phyloP scores from a whole-genome alignment of 805 yeast genomes.

The Candida khao-thaluensis region DNA sequence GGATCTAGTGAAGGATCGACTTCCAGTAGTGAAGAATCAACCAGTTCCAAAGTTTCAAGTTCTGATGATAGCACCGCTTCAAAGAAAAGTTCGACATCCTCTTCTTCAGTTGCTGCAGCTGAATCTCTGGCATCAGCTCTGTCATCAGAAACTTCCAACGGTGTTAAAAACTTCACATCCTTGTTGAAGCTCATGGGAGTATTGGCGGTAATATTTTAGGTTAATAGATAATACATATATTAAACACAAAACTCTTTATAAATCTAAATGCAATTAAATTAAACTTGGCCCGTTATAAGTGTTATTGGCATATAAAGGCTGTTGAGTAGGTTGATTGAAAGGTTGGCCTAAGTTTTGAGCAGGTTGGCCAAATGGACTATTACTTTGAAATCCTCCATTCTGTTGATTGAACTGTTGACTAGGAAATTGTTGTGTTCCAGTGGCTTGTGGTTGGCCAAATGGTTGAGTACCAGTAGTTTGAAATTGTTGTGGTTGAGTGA shows the following conservation, averaged over 20 bases:
- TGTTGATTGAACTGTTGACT: conserved; percentile 8
- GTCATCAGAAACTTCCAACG: neutral
- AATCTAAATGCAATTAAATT: conserved; percentile 13
- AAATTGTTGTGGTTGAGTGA: neutral
- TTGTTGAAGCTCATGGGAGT: neutral
- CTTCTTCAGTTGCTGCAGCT: too few relatives aligned
- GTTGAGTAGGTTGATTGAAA: conserved; percentile 7
- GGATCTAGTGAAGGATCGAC: conserved; percentile 2
- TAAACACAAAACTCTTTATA: conserved; percentile 6
- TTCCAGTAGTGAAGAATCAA: neutral
- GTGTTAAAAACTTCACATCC: neutral
- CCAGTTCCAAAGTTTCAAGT: conserved; percentile 6
- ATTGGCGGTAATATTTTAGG: neutral
- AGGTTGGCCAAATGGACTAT: neutral
- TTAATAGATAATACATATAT: conserved; percentile 5
- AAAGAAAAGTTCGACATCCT: too few relatives aligned
- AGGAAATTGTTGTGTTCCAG: conserved; percentile 4
- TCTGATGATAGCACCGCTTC: too few relatives aligned
- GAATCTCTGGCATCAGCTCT: too few relatives aligned
- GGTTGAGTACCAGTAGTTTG: neutral
- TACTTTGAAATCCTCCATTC: neutral
- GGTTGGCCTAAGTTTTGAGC: neutral
- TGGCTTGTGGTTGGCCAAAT: neutral
- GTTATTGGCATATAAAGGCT: conserved; percentile 9
- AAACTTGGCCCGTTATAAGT: conserved; percentile 17